Evolutionary conservation across 805 yeast species (phyloP).

Genomic region (Lachancea mirantina): DNA sequence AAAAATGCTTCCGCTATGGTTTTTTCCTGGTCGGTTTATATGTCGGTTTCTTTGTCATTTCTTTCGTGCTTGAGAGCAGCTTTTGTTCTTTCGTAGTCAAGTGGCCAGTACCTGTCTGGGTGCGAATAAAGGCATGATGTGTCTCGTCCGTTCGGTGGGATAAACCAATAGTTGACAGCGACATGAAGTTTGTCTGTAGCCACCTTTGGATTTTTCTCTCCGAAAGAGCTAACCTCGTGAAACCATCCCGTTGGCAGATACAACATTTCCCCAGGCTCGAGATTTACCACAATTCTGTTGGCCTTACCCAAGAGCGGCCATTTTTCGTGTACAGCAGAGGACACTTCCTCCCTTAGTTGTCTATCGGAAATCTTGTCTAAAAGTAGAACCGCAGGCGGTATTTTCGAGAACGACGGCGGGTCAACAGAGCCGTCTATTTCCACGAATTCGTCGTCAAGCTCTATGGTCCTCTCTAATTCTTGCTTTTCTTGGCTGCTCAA

Average conservation of each 20-base stretch:
- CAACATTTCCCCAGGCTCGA: conserved; percentile 59
- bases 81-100: conserved; percentile 42
- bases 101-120: conserved; percentile 45
- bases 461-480: conserved; percentile 21
- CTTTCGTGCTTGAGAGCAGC: conserved; percentile 25
- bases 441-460: conserved; percentile 20
- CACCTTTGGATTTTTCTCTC: conserved; percentile 24
- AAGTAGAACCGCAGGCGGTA: conserved; percentile 61
- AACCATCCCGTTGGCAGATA: conserved; percentile 77
- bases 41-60: too few relatives aligned
- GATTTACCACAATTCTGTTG: conserved; percentile 38
- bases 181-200: conserved; percentile 37
- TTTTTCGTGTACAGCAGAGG: conserved; percentile 31
- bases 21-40: too few relatives aligned
- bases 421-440: conserved; percentile 27
- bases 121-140: conserved; percentile 32
- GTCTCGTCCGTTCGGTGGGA: conserved; percentile 46
- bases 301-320: conserved; percentile 46
- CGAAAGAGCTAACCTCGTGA: conserved; percentile 69
- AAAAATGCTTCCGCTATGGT: too few relatives aligned
- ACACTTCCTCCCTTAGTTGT: conserved; percentile 24
- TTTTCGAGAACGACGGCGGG: conserved; percentile 62
- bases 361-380: conserved; percentile 42
- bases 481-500: conserved; percentile 19
- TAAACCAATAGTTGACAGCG: conserved; percentile 70